phyloP scores from a whole-genome alignment of 1,284 basidiomycete genomes.

The Dichomitus squalens region DNA sequence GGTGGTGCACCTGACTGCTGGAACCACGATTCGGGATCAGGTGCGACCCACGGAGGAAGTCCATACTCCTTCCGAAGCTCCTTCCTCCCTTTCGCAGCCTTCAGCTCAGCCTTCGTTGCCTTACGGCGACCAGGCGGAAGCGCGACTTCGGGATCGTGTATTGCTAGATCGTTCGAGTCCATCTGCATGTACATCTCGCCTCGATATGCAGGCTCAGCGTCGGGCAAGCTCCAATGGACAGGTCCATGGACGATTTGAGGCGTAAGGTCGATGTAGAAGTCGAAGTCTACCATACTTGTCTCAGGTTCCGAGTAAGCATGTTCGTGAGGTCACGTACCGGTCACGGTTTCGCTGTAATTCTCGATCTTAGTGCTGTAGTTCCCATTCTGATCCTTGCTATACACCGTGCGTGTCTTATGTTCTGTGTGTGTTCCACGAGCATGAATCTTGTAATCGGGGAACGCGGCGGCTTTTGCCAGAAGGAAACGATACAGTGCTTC shows the following conservation, averaged over 20 bases:
- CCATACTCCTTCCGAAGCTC: conserved; percentile 25
- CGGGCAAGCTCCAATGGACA: conserved; percentile 37
- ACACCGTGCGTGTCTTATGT: conserved; percentile 51
- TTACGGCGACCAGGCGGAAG: conserved; percentile 15
- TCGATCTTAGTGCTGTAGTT: conserved; percentile 48
- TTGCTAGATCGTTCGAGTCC: conserved; percentile 19
- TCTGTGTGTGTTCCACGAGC: conserved; percentile 64
- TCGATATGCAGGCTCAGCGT: conserved; percentile 38
- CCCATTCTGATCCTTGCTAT: conserved; percentile 38
- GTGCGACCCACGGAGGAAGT: conserved; percentile 36
- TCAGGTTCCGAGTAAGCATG: neutral
- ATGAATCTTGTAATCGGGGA: conserved; percentile 53
- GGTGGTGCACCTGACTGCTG: neutral
- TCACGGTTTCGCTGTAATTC: conserved; percentile 54
- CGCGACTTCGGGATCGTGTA: conserved; percentile 11
- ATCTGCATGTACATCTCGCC: conserved; percentile 35
- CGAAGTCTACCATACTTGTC: conserved; percentile 48
- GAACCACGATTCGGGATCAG: conserved; percentile 14
- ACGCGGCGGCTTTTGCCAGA: conserved; percentile 51
- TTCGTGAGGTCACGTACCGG: conserved; percentile 23
- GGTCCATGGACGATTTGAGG: conserved; percentile 31
- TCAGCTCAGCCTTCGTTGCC: conserved; percentile 28
- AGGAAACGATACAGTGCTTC: conserved; percentile 77
- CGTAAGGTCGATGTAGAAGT: conserved; percentile 59
- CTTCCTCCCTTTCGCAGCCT: conserved; percentile 25